Base-by-base conservation (phyloP, 331 rosid species). In the Quercus lobata region DNA sequence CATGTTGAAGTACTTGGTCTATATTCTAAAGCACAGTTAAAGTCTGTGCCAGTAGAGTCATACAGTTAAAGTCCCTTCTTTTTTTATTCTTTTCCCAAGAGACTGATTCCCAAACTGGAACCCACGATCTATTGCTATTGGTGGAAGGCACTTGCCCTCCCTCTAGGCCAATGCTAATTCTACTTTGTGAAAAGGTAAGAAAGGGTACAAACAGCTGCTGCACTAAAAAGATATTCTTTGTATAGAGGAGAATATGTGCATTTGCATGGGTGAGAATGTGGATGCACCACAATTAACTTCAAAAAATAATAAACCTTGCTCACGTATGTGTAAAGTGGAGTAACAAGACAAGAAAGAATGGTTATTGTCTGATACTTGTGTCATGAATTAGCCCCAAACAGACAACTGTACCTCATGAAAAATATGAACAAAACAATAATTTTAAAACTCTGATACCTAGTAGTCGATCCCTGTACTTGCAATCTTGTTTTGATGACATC, bases 401-500 rank as follows among this genome's bases (percentile, higher is more conserved):
- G 73, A 73, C 65, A 76, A 63, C 74, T 57, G 37, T 21, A n/a
- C 77, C 58, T 41, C 61, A 18, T 56, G 70, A 19, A 79, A 66
- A 57, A 65, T 58, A 25, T 16, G 46, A 60, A 69, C 4, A 32
- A 58, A 70, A 61, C 49, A 30, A 84, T 83, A 58, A 79, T 54
- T 19, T 35, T 62, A 76, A 72, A 11, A 37, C 75, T 81, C 44
- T 12, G 71, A 80, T 84, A 92, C 98, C 97, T 92, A 66, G 88
- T 65, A 56, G 90, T 82, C 29, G 97, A 88, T 80, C 97, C 94
- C 77, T 94, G 97, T 63, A 94, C 93, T 85, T 94, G 98, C 83
- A 94, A 71, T 83, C 96, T 86, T 76, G 98, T 94, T 87, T 92
- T 92, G 83, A 91, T 73, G 37, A 90, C 97, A 81, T 94, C 97